Conservation (phyloP, 2,329 filamentous ascomycete species). For the Aspergillus neoniger region DNA sequence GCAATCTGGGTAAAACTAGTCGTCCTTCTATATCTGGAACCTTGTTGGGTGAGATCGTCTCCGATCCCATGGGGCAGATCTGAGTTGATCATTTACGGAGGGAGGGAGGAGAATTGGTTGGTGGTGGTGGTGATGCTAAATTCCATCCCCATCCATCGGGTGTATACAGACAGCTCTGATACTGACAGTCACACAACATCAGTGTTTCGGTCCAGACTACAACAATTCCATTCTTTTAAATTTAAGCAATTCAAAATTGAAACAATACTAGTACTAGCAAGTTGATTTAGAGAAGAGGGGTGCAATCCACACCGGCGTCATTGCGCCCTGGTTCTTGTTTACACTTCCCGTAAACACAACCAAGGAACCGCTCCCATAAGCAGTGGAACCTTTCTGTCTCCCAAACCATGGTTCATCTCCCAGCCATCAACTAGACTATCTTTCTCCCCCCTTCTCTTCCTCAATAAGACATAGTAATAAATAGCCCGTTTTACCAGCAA, state of each 20-base stretch:
- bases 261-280: not conserved
- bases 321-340: not conserved
- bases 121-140: not conserved
- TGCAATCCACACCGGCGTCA: not conserved
- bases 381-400: not conserved
- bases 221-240: not conserved
- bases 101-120: not conserved
- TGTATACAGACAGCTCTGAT: not conserved
- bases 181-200: not conserved
- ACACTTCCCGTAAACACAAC: slow-evolving; percentile 7
- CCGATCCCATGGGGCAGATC: slow-evolving; percentile 10
- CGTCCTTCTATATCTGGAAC: not conserved
- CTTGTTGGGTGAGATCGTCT: not conserved
- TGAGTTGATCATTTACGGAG: not conserved
- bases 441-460: too few species aligned
- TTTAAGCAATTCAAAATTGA: not conserved
- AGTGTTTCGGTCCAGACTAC: not conserved
- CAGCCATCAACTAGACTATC: not conserved
- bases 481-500: not conserved
- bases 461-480: not conserved
- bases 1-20: not conserved
- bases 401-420: slow-evolving; percentile 6
- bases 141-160: not conserved
- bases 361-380: not conserved
- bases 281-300: not conserved